Percentiles rank a stretch among this genome's conserved stretches.
Evolutionary conservation across 805 yeast genomes (phyloP).

Genomic region (Cyberlindnera xylosilytica): DNA sequence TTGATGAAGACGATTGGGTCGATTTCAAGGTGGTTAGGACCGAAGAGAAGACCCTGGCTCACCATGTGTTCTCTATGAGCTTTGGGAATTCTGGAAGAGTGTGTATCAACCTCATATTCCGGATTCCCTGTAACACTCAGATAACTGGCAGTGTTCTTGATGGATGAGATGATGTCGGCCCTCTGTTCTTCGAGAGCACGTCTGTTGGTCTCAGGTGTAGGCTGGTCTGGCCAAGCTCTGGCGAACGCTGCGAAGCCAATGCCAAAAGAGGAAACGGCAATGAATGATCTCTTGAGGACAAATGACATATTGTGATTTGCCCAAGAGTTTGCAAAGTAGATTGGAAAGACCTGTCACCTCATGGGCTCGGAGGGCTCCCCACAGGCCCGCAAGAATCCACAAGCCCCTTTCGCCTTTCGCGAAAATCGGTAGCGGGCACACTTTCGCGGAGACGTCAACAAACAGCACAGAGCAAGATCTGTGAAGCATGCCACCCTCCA

Average conservation of each 20-base stretch:
- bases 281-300: constrained; percentile 16
- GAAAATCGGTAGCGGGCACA: too few relatives aligned
- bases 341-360: too few relatives aligned
- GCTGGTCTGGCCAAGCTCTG: constrained; percentile 25
- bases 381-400: too few relatives aligned
- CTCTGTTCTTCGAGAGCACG: constrained; percentile 24
- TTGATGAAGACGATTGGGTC: constrained; percentile 71
- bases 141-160: constrained; percentile 29
- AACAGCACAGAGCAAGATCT: background rate
- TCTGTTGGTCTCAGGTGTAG: constrained; percentile 13
- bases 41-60: constrained; percentile 67
- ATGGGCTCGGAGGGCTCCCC: too few relatives aligned
- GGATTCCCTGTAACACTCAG: constrained; percentile 23
- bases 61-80: constrained; percentile 64
- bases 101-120: constrained; percentile 27
- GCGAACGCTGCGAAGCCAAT: constrained; percentile 28
- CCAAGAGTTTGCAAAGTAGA: too few relatives aligned
- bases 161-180: constrained; percentile 25
- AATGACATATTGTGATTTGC: constrained; percentile 9
- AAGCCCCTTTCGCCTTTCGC: too few relatives aligned
- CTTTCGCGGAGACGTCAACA: too few relatives aligned
- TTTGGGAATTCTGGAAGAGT: constrained; percentile 49
- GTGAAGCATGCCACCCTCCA: background rate
- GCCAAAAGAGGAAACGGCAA: constrained; percentile 19
- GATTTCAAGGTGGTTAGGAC: constrained; percentile 63